Evolutionary conservation across 208 protist species (phyloP), one percentile per base, ranked within the genome.

Genomic region (Acanthamoeba castellanii): DNA sequence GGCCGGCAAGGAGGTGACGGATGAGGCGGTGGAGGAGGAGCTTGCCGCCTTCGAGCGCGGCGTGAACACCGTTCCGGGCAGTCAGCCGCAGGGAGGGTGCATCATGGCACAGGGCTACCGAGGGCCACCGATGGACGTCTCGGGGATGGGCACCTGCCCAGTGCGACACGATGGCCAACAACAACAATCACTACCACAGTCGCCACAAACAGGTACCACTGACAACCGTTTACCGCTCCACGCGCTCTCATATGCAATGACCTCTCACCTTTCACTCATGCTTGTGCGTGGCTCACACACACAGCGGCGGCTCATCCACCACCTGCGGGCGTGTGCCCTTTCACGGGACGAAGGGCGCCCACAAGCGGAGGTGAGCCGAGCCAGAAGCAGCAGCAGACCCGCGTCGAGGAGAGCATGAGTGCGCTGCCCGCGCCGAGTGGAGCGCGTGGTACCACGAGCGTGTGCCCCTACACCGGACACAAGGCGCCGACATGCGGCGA

Each of bases 381-480:
- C 37, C 37, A 66, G 22, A 0, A 66, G 59, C 14, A 20, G 6
- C 59, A 0, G 13, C 59, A 30, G 20, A 27, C 18, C 1, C 59
- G 25, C 59, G 59, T 27, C 6, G 59, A n/a, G 59, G 59, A 20
- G 59, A 20, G 16, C 59, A 7, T 57, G 50, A 42, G 37, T 42
- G 37, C 37, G 37, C 37, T 42, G 37, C 37, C 37, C 37, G 37
- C 37, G 37, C 37, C 37, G 37, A 42, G 2, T 42, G 37, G 3
- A 3, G 37, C 37, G 37, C 37, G 37, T 42, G 50, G 14, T n/a
- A 27, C 72, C 34, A 22, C n/a, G 13, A 37, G 76, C n/a, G 76
- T 85, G 76, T 85, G 76, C 55, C 76, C 76, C 13, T 85, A 85
- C 47, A 85, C 72, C 14, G 72, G 72, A 30, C 72, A 82, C 72